These are phyloP conservation scores for Picea sitchensis DNA, from an alignment of 75 land plant species.

Conservation along the genomic window DNA sequence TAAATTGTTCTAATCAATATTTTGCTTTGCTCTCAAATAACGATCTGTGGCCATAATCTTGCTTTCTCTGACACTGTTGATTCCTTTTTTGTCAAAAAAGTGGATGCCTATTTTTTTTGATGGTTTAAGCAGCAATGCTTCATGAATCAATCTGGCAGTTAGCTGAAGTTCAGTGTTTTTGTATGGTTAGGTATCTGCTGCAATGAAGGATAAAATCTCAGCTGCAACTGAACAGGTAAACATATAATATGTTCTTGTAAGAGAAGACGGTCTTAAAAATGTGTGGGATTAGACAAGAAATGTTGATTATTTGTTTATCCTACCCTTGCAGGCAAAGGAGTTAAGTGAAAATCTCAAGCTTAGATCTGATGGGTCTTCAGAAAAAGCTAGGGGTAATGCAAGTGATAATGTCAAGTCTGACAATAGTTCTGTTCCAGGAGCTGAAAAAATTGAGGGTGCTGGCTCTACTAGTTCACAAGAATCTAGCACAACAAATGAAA, in stretches of 20 bases:
- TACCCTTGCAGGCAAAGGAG: slow-evolving; percentile 6
- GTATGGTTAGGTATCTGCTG: slow-evolving; percentile 48
- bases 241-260: background rate
- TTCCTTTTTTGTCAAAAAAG: too few species aligned
- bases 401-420: slow-evolving; percentile 8
- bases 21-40: too few species aligned
- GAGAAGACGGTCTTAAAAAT: background rate
- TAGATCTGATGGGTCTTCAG: background rate
- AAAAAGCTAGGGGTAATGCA: slow-evolving; percentile 16
- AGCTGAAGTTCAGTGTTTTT: background rate
- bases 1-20: too few species aligned
- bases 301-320: background rate
- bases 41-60: too few species aligned
- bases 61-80: too few species aligned
- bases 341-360: slow-evolving; percentile 5
- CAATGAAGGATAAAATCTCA: slow-evolving; percentile 66
- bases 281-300: background rate
- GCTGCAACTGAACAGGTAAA: slow-evolving; percentile 67
- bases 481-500: slow-evolving; percentile 17
- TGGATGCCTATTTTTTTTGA: background rate
- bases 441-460: slow-evolving; percentile 19
- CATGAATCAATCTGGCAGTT: background rate
- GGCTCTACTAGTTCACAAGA: slow-evolving; percentile 14
- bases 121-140: background rate
- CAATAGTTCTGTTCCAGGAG: slow-evolving; percentile 9